These are phyloP conservation scores for Blastocrithidia nonstop DNA, from an alignment of 208 protist species.

Conservation along the genomic window DNA sequence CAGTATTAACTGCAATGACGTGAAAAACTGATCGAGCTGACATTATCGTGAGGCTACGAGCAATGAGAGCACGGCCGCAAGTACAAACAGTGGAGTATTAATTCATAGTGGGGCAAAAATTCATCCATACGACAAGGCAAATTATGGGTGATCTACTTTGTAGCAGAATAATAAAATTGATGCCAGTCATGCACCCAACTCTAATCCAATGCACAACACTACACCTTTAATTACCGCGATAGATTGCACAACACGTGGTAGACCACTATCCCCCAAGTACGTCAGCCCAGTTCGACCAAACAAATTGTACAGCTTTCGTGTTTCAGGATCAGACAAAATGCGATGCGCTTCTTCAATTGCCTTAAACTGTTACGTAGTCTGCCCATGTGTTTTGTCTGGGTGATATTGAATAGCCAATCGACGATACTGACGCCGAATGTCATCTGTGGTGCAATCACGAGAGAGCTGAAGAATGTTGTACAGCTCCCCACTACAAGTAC, in stretches of 20 bases:
- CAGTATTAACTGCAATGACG: constrained; percentile 7
- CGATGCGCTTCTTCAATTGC: constrained; percentile 93
- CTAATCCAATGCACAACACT: constrained; percentile 4
- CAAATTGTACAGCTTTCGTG: constrained; percentile 92
- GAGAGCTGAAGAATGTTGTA: constrained; percentile 67
- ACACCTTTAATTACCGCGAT: constrained; percentile 6
- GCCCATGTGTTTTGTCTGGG: constrained; percentile 69
- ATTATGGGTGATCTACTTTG: constrained; percentile 7
- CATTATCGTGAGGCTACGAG: constrained; percentile 6
- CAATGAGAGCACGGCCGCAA: constrained; percentile 9
- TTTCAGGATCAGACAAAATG: constrained; percentile 87
- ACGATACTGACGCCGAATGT: constrained; percentile 74
- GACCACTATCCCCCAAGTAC: constrained; percentile 22
- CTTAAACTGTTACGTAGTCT: constrained; percentile 67
- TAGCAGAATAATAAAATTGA: constrained; percentile 10
- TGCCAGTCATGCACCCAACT: constrained; percentile 4
- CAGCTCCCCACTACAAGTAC: constrained; percentile 23
- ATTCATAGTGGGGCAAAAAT: constrained; percentile 22
- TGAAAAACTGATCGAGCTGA: constrained; percentile 12
- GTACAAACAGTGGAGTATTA: constrained; percentile 10
- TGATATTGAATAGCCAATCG: constrained; percentile 79
- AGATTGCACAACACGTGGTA: constrained; percentile 9
- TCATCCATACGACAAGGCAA: constrained; percentile 9
- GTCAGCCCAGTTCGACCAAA: constrained; percentile 91
- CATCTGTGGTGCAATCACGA: constrained; percentile 24